phyloP scores from a whole-genome alignment of 768 basidiomycete species.

The Paxillus ammoniavirescens region DNA sequence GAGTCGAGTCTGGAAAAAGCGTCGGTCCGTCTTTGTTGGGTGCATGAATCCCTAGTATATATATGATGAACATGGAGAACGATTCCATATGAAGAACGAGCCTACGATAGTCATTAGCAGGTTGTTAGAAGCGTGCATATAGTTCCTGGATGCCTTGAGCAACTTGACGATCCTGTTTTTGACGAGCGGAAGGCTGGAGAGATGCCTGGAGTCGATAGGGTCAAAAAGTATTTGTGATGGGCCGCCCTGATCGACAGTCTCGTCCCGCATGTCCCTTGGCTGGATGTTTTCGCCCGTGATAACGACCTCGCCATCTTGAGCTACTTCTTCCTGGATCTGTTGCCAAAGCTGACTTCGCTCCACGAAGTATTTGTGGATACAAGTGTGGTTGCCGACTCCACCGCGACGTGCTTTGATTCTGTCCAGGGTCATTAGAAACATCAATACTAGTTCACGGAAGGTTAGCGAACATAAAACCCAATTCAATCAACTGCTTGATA shows the following conservation, averaged over 20 bases:
- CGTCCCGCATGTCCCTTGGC: constrained; percentile 13
- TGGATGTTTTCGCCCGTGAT: constrained; percentile 11
- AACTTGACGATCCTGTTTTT: constrained; percentile 69
- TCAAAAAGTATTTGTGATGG: constrained; percentile 51
- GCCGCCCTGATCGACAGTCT: constrained; percentile 16
- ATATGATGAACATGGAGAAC: constrained; percentile 1
- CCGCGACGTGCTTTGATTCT: constrained; percentile 78
- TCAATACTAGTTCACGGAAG: background rate
- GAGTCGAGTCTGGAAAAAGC: constrained; percentile 76
- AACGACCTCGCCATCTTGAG: constrained; percentile 30
- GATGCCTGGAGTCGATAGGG: constrained; percentile 73
- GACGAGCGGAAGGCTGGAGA: constrained; percentile 73
- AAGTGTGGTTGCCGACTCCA: constrained; percentile 74
- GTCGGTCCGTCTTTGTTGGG: constrained; percentile 74
- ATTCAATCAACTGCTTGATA: constrained; percentile 68
- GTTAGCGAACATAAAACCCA: constrained; percentile 65
- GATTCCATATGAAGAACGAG: constrained; percentile 4
- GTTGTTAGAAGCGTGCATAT: constrained; percentile 72
- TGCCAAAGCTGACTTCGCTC: constrained; percentile 75
- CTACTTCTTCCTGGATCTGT: constrained; percentile 70
- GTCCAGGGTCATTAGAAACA: constrained; percentile 2
- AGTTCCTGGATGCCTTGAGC: constrained; percentile 65
- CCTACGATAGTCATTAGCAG: constrained; percentile 76
- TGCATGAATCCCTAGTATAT: constrained; percentile 66
- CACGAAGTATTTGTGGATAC: constrained; percentile 83